Evolutionary conservation across 768 basidiomycete genomes (phyloP), one percentile per base, ranked within the genome.

Genomic region (Chalciporus sphaerocephalus): DNA sequence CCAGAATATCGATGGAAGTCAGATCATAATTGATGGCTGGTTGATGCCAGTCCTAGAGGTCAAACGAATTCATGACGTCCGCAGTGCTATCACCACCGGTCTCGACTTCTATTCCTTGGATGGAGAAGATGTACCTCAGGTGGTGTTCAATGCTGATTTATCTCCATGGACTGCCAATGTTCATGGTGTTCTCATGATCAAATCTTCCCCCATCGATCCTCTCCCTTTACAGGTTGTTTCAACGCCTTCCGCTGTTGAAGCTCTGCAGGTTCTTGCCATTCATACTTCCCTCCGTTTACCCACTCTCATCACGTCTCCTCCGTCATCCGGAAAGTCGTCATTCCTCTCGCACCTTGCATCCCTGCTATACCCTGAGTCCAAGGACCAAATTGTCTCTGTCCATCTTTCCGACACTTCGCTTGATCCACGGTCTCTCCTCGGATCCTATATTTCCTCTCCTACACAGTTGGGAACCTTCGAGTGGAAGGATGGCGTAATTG

Each of bases 381-480:
- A 68, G 42, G 83, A 85, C 48, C 83, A 91, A 36, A 76, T 96
- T 33, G 76, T 98, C 24, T 83, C 79, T 1, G 83, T 99, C 47
- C 88, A 95, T 56, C 81, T 98, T 20, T 91, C 92, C 6, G 96
- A 98, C 56, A 95, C 93, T 1, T 95, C 95, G 2, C 75, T 99
- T 36, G 95, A 99, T 59, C 86, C 94, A 23, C 87, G 95, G 18
- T 86, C 92, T 0, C 75, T 99, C 5, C 76, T 99, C 34, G 95
- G 96, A 5, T 93, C 92, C 2, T 95, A 98, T 48, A 73, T 92
- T 3, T 95, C 95, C 2, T 96, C 95, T 0, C 74, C 85, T 0
- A 81, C 77, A 2, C 78, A 78, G 20, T 83, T 92, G 0, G 95
- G 95, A 5, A 82, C 80, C 2, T 99, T 99, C 56, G 91, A 95